Conservation (phyloP, 2,329 filamentous ascomycete species). For the Botrytis medusae region DNA sequence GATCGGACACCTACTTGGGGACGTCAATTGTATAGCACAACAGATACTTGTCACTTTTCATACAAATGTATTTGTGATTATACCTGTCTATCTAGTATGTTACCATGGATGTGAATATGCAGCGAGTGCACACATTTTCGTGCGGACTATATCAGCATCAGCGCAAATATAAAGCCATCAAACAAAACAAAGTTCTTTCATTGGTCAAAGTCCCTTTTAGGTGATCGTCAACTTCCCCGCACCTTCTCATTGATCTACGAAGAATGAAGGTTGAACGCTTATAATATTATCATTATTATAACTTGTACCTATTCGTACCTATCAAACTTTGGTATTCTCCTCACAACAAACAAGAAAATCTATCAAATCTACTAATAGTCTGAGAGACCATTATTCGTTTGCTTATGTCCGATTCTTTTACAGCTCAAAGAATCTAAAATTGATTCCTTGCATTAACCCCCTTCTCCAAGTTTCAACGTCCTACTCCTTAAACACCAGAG, state of each 20-base stretch:
- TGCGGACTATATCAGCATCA: not conserved
- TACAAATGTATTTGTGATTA: not conserved
- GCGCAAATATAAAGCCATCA: not conserved
- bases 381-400: not conserved
- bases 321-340: not conserved
- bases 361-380: not conserved
- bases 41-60: not conserved
- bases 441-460: not conserved
- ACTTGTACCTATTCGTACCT: not conserved
- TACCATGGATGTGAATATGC: not conserved
- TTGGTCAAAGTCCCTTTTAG: not conserved
- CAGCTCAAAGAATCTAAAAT: not conserved
- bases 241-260: not conserved
- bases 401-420: not conserved
- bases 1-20: not conserved
- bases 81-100: not conserved
- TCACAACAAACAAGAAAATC: not conserved
- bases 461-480: not conserved
- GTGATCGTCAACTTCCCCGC: slow-evolving; percentile 19
- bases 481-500: not conserved
- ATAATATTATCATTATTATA: not conserved
- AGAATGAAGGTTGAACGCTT: not conserved
- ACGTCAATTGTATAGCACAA: not conserved
- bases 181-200: not conserved
- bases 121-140: not conserved